Percentiles rank a stretch among this genome's conserved stretches.
Conservation (phyloP, 140 eudicot species). For the Anethum foeniculum region DNA sequence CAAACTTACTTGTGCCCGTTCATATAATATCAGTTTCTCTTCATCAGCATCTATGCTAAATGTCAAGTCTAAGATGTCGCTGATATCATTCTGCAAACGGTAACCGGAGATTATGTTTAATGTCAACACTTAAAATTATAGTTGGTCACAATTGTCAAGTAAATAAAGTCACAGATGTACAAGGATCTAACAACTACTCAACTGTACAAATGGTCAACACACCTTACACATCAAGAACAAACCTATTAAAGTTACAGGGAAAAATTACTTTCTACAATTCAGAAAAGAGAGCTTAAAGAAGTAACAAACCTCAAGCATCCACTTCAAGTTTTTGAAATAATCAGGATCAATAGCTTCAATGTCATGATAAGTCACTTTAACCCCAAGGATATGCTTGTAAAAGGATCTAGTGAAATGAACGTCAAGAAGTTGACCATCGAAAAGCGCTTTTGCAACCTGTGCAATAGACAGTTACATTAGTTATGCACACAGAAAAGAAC, state of each 20-base stretch:
- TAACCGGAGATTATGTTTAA: neutral
- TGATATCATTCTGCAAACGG: constrained; percentile 76
- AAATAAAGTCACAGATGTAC: neutral
- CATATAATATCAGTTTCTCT: constrained; percentile 83
- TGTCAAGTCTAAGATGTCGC: constrained; percentile 78
- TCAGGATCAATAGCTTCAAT: constrained; percentile 97
- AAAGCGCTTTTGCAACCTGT: constrained; percentile 94
- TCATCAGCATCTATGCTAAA: constrained; percentile 99
- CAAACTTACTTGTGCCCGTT: constrained; percentile 53
- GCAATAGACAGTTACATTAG: constrained; percentile 9
- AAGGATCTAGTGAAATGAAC: constrained; percentile 97
- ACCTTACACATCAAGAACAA: neutral
- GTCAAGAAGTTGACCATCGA: constrained; percentile 95
- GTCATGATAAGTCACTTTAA: constrained; percentile 97
- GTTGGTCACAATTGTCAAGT: neutral
- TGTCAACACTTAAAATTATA: neutral
- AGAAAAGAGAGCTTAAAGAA: neutral
- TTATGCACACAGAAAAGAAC: neutral
- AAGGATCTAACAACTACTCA: neutral
- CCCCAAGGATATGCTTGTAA: constrained; percentile 96
- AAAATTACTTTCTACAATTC: neutral
- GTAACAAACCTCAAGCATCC: constrained; percentile 90
- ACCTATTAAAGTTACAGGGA: neutral
- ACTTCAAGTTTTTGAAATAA: constrained; percentile 88
- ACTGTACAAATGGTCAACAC: neutral